phyloP scores from a whole-genome alignment of 106 monocot genomes.

The Iris macrosiphon region DNA sequence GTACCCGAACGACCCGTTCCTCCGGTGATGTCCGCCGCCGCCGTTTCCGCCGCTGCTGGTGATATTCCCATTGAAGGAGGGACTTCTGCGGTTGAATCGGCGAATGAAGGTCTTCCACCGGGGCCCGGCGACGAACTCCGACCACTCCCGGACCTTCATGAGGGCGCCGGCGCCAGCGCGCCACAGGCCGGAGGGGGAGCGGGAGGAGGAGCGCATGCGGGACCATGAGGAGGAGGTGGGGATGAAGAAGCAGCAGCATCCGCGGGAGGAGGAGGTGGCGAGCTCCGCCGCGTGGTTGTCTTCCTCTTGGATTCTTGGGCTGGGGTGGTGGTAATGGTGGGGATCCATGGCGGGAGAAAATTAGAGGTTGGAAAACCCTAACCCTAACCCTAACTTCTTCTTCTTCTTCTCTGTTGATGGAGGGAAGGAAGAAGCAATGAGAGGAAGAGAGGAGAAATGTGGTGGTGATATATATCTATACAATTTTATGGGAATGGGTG shows the following conservation, averaged over 20 bases:
- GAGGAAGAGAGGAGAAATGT: too few relatives aligned
- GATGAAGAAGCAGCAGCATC: background rate
- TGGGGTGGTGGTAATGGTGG: background rate
- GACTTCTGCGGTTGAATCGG: conserved; percentile 38
- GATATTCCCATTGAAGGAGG: conserved; percentile 71
- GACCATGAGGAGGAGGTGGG: background rate
- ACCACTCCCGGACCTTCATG: conserved; percentile 71
- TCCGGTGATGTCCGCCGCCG: background rate
- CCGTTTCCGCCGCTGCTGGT: conserved; percentile 28
- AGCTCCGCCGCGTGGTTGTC: too few relatives aligned
- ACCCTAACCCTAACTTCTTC: conserved; percentile 5
- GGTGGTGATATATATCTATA: too few relatives aligned
- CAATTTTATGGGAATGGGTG: too few relatives aligned
- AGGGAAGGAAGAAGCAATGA: background rate
- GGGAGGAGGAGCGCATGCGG: background rate
- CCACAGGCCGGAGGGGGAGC: background rate
- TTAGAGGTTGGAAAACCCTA: background rate
- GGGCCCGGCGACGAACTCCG: conserved; percentile 67
- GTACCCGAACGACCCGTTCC: conserved; percentile 27
- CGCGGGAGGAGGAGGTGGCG: background rate
- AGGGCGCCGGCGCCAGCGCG: conserved; percentile 18
- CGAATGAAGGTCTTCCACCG: conserved; percentile 73
- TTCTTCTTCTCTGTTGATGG: background rate
- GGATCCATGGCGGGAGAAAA: background rate
- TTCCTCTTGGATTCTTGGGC: too few relatives aligned